These are phyloP conservation scores for Pseudogymnoascus sp. DNA, from an alignment of 2,329 filamentous ascomycete species.

Conservation along the genomic window DNA sequence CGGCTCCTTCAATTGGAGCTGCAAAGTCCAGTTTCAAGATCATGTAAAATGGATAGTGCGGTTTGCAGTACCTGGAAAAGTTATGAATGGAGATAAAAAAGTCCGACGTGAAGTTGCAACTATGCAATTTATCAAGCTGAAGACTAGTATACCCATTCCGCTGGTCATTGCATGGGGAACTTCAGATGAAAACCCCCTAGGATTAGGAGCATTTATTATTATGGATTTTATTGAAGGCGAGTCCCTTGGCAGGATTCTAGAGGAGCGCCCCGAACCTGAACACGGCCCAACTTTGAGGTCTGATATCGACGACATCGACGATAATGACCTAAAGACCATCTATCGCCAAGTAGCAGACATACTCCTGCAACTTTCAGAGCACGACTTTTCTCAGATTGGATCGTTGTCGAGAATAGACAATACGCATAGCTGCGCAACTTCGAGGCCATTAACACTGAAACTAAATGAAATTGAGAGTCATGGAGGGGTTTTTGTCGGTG, in stretches of 20 bases:
- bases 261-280: not conserved
- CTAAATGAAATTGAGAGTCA: not conserved
- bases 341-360: slow-evolving; percentile 15
- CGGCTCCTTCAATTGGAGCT: not conserved
- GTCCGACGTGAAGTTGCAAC: slow-evolving; percentile 13
- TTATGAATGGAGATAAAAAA: slow-evolving; percentile 14
- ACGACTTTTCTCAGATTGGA: slow-evolving; percentile 13
- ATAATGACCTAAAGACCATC: slow-evolving; percentile 10
- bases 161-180: slow-evolving; percentile 24
- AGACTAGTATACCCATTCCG: slow-evolving; percentile 9
- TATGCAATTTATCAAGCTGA: slow-evolving; percentile 10
- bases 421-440: not conserved
- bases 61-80: slow-evolving; percentile 13
- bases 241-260: slow-evolving; percentile 13
- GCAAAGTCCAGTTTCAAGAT: not conserved
- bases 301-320: slow-evolving; percentile 15
- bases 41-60: slow-evolving; percentile 1
- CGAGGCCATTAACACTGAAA: not conserved
- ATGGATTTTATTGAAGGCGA: slow-evolving; percentile 20
- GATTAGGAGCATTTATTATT: slow-evolving; percentile 26
- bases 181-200: slow-evolving; percentile 23
- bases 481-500: not conserved
- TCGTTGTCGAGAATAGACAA: slow-evolving; percentile 7
- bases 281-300: slow-evolving; percentile 12
- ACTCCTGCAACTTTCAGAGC: slow-evolving; percentile 14